Base-by-base conservation (phyloP, 1,284 basidiomycete species). In the Marasmius sp. region DNA sequence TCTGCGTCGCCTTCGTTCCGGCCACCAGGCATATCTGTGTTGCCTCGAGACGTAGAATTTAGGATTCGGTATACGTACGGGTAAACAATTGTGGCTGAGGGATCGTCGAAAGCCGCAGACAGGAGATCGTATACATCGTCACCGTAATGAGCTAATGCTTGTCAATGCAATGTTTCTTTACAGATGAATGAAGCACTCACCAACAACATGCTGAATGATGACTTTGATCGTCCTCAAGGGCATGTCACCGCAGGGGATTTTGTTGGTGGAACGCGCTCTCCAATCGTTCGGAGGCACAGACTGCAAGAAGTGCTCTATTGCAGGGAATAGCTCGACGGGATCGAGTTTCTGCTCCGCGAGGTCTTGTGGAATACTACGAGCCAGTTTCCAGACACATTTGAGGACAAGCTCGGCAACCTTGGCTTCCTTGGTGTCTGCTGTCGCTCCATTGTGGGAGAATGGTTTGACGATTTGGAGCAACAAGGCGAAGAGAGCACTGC, bases 371-470 rank as follows among this genome's bases (percentile, higher is more conserved):
- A 98, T 93, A 66, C 94, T 95, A 67, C 97, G 87, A 9, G 95
- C 95, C 58, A 98, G 81, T 78, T 99, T 99, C 97, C 97, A 99
- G 38, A 99, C 87, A 75, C 97, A 99, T 81, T 99, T 99, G 69
- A 99, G 81, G 36, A 99, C 93, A 37, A 99, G 83, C 74, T 99
- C 97, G 7, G 96, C 95, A 54, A 98, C 95, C 70, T 93, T 94
- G 1, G 94, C 87, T 68, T 93, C 89, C 67, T 92, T 89, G 2
- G 92, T 88, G 51, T 93, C 89, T 1, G 83, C 70, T 49, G 79
- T 75, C 27, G 87, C 91, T 34, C 85, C 86, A 58, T 85, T 89
- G 64, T 75, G 82, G 14, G 88, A 92, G 78, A 93, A 98, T 49
- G 89, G 94, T 75, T 88, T 91, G 41, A 95, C 92, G 37, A 98